Percentiles rank a stretch among this genome's conserved stretches.
These are phyloP conservation scores for Trichoderma sp. DNA, from an alignment of 2,329 filamentous ascomycete genomes.

Conservation along the genomic window DNA sequence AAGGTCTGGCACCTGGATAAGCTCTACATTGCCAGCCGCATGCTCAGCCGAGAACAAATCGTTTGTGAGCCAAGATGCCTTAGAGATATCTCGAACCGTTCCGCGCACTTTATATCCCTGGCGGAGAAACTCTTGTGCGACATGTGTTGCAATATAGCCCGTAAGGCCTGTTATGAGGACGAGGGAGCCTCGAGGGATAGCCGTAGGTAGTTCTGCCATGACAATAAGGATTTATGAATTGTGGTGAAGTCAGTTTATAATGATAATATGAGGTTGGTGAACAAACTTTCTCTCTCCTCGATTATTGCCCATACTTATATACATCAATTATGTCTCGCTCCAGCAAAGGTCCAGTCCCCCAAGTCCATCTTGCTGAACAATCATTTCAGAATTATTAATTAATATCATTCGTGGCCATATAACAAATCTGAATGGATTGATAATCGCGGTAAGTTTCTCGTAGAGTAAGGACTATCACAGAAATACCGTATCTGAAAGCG, in stretches of 20 bases:
- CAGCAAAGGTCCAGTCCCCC: not conserved
- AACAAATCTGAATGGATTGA: not conserved
- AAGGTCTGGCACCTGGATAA: not conserved
- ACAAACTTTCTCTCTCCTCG: not conserved
- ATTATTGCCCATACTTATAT: not conserved
- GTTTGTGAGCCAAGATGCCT: not conserved
- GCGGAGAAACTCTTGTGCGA: not conserved
- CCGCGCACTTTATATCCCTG: not conserved
- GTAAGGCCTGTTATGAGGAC: not conserved
- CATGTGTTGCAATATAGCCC: not conserved
- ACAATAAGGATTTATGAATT: not conserved
- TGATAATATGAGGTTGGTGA: not conserved
- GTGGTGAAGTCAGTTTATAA: not conserved
- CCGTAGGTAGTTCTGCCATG: not conserved
- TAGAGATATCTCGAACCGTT: not conserved
- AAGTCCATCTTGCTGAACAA: not conserved
- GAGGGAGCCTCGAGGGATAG: not conserved
- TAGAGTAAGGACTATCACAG: not conserved
- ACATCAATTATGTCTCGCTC: not conserved
- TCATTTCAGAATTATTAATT: not conserved
- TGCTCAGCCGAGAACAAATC: not conserved
- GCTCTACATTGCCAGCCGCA: not conserved
- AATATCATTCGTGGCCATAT: rapidly evolving
- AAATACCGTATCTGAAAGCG: not conserved
- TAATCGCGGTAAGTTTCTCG: not conserved